Base-by-base conservation (phyloP, 2,329 filamentous ascomycete species). In the Endothia cerciana region DNA sequence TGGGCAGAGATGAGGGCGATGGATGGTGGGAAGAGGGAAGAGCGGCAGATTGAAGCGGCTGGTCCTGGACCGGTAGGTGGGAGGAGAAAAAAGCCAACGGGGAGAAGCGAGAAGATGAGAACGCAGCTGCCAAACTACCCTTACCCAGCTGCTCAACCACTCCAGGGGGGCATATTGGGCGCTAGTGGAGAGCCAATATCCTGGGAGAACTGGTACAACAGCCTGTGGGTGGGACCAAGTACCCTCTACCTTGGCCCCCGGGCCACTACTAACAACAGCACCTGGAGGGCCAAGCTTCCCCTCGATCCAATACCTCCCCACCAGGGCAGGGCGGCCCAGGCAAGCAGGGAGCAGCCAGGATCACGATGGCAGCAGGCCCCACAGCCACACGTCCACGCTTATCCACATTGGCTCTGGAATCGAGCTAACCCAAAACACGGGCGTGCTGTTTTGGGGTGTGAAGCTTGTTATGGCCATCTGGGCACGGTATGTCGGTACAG, bases 21-120 rank as follows among this genome's bases (percentile, higher is more conserved):
- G n/a, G 60, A 41, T 61, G 36, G 63, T 38, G 47, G 38, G 57
- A 63, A 64, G 61, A 65, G 62, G 65, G 60, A 63, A 66, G 64
- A 68, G 64, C 55, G 59, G 56, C 62, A 65, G 66, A 57, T 64
- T 47, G 62, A 66, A 55, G 65, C 65, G 65, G 63, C 60, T 68
- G 55, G 55, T 59, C 55, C 66, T 68, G 65, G 64, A 66, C 60
- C 66, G 63, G 63, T 65, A 57, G 64, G 65, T 59, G 65, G 67
- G 62, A 64, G 62, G 67, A 67, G 67, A 61, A 68, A 55, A 64
- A 68, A 68, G 60, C 63, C 66, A 68, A 68, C 66, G 66, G 65
- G 66, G 65, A 67, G 65, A 62, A 61, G 59, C 53, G 63, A 67
- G 63, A 60, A 65, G 65, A 66, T 63, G 63, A 65, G 66, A 66